phyloP scores from a whole-genome alignment of 495 filamentous ascomycete species.

The Neurospora sp. region DNA sequence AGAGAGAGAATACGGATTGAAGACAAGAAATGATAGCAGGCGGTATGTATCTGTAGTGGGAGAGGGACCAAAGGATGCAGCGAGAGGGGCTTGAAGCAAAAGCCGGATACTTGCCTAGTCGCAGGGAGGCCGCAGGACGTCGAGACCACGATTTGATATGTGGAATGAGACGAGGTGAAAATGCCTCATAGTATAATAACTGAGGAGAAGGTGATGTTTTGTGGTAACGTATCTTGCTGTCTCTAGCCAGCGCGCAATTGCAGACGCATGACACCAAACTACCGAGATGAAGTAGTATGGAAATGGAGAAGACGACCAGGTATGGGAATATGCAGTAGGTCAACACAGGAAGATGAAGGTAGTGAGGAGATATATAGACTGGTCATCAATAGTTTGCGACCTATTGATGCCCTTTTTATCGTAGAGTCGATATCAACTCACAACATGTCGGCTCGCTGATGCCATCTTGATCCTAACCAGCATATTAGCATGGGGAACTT shows the following conservation, averaged over 20 bases:
- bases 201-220: background rate
- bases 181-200: background rate
- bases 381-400: background rate
- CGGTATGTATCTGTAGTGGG: background rate
- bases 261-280: background rate
- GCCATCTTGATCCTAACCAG: background rate
- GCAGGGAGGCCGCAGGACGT: background rate
- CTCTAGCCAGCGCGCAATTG: background rate
- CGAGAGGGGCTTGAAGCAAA: background rate
- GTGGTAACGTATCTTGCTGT: background rate
- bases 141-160: background rate
- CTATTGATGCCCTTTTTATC: background rate
- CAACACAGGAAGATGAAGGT: background rate
- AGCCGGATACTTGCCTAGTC: background rate
- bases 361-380: background rate
- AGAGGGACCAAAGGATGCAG: background rate
- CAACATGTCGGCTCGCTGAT: background rate
- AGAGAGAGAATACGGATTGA: background rate
- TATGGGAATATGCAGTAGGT: background rate
- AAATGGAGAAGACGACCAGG: background rate
- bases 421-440: background rate
- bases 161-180: background rate
- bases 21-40: background rate
- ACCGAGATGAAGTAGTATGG: background rate
- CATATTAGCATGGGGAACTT: background rate